Evolutionary conservation across 345 rosid genomes (phyloP), one percentile per base, ranked within the genome.

Genomic region (Passiflora organensis): DNA sequence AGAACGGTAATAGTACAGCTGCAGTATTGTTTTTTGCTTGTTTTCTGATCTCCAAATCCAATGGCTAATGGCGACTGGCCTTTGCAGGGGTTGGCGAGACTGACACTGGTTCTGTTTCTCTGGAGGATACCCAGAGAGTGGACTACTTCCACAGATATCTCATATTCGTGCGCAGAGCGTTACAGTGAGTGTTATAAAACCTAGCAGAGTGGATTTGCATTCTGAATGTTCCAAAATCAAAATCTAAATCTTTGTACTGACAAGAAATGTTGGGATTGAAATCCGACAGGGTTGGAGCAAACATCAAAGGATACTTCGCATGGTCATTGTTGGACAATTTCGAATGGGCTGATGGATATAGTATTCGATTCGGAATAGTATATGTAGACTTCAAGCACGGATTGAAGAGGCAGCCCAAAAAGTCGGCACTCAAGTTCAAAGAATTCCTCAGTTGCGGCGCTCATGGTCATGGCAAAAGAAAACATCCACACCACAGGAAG

Each of bases 321-420:
- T 56, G 60, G 60, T 56, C 60, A n/a, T 56, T 56, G 12, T 14
- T 56, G 60, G 60, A 56, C 15, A 17, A 24, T n/a, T 56, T 56
- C 32, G 60, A 56, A 25, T 56, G 60, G 60, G 16, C 6, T 2
- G 15, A 12, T 0, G 59, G 59, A 1, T 55, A 13, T 32, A 55
- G 36, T 11, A 2, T 13, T 4, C 28, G 32, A 0, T 53, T 38
- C 37, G 57, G 57, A 0, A 13, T 53, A n/a, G 37, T 18, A 19
- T 53, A 3, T 53, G 28, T 53, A 0, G 57, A 53, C 37, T 37
- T 1, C 14, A 53, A 37, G 13, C 17, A 53, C 37, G 57, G 57
- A 38, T 38, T 37, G 5, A 53, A 37, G 17, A 32, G 41, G 17
- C 10, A 51, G 2, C 56, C 43, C 12, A 52, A 52, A 32, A 14